Conservation (phyloP, 2,329 filamentous ascomycete species). For the Laburnicola sp. region DNA sequence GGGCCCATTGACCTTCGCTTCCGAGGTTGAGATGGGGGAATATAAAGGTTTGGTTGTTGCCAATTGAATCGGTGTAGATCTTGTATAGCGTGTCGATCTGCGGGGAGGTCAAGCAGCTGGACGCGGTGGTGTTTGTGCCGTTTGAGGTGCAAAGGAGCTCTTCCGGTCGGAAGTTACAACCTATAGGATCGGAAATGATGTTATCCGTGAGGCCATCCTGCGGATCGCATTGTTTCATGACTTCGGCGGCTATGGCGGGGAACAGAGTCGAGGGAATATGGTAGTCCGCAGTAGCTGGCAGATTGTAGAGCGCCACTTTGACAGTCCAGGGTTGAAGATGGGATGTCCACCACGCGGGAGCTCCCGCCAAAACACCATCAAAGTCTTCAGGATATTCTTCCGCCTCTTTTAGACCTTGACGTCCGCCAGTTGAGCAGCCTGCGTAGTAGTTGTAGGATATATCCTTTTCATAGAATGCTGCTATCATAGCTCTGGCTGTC, state of each 20-base stretch:
- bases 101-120: slow-evolving; percentile 48
- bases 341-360: slow-evolving; percentile 55
- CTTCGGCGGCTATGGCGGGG: slow-evolving; percentile 47
- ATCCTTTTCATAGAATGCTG: slow-evolving; percentile 53
- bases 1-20: slow-evolving; percentile 44
- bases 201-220: slow-evolving; percentile 55
- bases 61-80: slow-evolving; percentile 49
- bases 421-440: slow-evolving; percentile 63
- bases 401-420: slow-evolving; percentile 60
- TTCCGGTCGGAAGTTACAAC: slow-evolving; percentile 50
- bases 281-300: slow-evolving; percentile 50
- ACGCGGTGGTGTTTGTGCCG: slow-evolving; percentile 35
- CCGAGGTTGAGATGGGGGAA: slow-evolving; percentile 47
- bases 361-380: slow-evolving; percentile 60
- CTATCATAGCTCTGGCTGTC: slow-evolving; percentile 52
- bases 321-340: slow-evolving; percentile 53
- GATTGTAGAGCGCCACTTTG: slow-evolving; percentile 53
- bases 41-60: slow-evolving; percentile 47
- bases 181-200: slow-evolving; percentile 51
- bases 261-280: slow-evolving; percentile 53
- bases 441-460: slow-evolving; percentile 57
- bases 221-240: slow-evolving; percentile 56
- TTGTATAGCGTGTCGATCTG: slow-evolving; percentile 50
- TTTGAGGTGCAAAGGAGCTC: slow-evolving; percentile 43
- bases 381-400: slow-evolving; percentile 61